Evolutionary conservation across 257 asterid genomes (phyloP).

Genomic region (Schizonepeta tenuifolia): DNA sequence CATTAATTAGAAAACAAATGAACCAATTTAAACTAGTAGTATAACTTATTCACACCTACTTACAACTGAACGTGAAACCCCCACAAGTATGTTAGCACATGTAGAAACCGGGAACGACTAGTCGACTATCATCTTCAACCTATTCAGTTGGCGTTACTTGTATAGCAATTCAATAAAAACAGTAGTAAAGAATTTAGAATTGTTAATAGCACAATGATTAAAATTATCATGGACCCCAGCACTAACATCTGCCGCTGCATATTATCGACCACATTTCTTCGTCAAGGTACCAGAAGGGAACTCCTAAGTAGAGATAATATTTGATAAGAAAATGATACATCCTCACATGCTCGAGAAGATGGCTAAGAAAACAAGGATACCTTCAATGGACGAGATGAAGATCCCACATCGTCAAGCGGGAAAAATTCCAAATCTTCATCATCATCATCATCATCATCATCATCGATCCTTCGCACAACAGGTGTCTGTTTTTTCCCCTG

Average conservation of each 20-base stretch:
- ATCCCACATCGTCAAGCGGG: conserved; percentile 34
- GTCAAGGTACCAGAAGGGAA: neutral
- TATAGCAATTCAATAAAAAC: neutral
- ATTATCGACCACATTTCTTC: neutral
- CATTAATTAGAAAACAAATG: neutral
- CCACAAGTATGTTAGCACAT: neutral
- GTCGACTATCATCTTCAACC: neutral
- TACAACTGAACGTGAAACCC: neutral
- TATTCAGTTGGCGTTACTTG: neutral
- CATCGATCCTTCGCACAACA: conserved; percentile 59
- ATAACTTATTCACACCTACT: neutral
- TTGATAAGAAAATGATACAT: neutral
- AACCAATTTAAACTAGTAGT: neutral
- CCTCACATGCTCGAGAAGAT: neutral
- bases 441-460: conserved; percentile 30
- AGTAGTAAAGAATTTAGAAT: neutral
- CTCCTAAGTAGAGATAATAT: neutral
- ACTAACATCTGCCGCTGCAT: neutral
- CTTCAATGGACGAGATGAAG: conserved; percentile 47
- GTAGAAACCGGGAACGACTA: neutral
- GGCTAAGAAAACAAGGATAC: conserved; percentile 33
- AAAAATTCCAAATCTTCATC: conserved; percentile 40
- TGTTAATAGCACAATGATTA: neutral
- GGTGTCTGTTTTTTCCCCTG: conserved; percentile 55
- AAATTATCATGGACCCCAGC: neutral